These are phyloP conservation scores for Kodamaea laetipori DNA, from an alignment of 805 yeast species.

Conservation along the genomic window DNA sequence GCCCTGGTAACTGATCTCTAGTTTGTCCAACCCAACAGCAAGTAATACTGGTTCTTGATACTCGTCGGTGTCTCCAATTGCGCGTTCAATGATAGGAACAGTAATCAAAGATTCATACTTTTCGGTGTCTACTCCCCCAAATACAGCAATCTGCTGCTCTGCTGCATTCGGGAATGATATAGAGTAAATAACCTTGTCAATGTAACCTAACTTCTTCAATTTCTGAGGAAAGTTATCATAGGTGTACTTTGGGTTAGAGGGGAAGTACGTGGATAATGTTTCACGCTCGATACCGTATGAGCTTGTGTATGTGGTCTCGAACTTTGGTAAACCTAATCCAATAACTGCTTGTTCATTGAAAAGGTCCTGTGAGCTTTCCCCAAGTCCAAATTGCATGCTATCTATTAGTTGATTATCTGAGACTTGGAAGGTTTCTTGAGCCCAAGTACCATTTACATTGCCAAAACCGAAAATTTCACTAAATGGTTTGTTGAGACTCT, in stretches of 20 bases:
- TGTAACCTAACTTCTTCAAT: conserved; percentile 5
- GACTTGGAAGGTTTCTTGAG: conserved; percentile 2
- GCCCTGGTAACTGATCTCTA: conserved; percentile 1
- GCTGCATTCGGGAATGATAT: background rate
- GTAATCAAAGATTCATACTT: conserved; percentile 13
- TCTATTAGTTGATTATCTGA: background rate
- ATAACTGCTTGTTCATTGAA: background rate
- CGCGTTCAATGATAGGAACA: conserved; percentile 13
- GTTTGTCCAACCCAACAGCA: conserved; percentile 14
- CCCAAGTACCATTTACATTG: conserved; percentile 7
- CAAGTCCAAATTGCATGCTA: conserved; percentile 2
- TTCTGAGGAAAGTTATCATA: conserved; percentile 5
- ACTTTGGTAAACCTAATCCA: conserved; percentile 6
- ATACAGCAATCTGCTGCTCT: background rate
- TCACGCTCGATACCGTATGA: background rate
- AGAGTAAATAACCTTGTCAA: conserved; percentile 1
- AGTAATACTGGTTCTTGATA: conserved; percentile 12
- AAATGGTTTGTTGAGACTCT: background rate
- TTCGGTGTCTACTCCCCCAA: conserved; percentile 12
- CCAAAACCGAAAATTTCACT: conserved; percentile 7
- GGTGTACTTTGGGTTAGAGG: background rate
- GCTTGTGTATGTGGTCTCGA: conserved; percentile 7
- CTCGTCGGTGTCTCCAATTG: conserved; percentile 11
- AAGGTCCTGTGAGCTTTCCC: background rate
- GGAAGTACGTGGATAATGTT: background rate